Evolutionary conservation across 805 yeast species (phyloP), one percentile per base, ranked within the genome.

Genomic region (Isabelozyma heimii): DNA sequence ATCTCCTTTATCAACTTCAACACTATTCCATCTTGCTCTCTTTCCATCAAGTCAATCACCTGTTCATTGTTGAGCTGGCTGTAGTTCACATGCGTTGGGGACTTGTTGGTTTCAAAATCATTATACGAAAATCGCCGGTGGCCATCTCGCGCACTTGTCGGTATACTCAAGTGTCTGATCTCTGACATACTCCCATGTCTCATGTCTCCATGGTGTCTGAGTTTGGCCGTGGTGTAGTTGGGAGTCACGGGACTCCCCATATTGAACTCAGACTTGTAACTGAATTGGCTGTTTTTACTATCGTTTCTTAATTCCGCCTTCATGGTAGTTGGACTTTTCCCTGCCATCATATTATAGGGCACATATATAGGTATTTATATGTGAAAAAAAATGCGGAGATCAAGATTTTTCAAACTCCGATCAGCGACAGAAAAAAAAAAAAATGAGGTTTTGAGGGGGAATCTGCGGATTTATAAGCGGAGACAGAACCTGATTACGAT

Each of bases 21-120:
- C 15, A 85, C 91, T 20, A 85, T 83, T 2, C 87, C 89, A 58
- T 86, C 91, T 61, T 86, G 91, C 64, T 86, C 90, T 46, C 83
- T 73, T 57, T 86, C 91, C 83, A 86, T 80, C 35, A 75, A 60
- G 58, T 82, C 84, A 37, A 82, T 75, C 15, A 80, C 70, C 52
- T 80, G 79, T 27, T 77, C 84, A 8, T 74, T 69, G 37, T 67
- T 68, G 38, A 70, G 63, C 40, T 58, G 33, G 12, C 44, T 42
- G 20, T 14, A 42, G 17, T 24, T 30, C 4, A 17, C 8, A 28
- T 28, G 40, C 12, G 39, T 42, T 6, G 39, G 44, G 14, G 27
- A n/a, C 10, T 28, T 40, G 8, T 40, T 30, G 7, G 16, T 20
- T 8, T 49, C 49, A 14, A 37, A 20, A 10, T 49, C 51, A 42